A percentile compares a stretch with the other conserved stretches of the same genome.
phyloP scores from a whole-genome alignment of 495 filamentous ascomycete genomes.

The Penicillium goetzii region DNA sequence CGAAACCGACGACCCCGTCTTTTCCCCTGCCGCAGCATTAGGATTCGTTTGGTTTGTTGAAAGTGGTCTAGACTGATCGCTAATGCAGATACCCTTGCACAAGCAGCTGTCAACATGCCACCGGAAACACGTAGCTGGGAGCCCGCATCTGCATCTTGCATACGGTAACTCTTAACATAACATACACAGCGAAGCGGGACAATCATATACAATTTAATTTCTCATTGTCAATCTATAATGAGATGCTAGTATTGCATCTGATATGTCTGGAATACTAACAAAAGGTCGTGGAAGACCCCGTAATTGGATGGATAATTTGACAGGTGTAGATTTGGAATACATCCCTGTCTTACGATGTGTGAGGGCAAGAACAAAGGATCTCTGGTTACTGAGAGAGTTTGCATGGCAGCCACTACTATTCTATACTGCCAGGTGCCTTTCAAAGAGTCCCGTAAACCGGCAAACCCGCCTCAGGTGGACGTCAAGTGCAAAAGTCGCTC shows the following conservation, averaged over 20 bases:
- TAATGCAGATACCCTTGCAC: constrained; percentile 14
- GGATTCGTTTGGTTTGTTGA: neutral
- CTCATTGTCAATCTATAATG: neutral
- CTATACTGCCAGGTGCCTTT: neutral
- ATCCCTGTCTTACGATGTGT: constrained; percentile 1
- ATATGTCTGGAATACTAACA: neutral
- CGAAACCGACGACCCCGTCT: neutral
- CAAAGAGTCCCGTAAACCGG: neutral
- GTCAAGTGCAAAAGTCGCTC: neutral
- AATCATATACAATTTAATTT: neutral
- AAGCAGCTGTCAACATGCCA: constrained; percentile 18
- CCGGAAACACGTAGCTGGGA: neutral
- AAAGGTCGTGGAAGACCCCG: neutral
- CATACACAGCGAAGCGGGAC: neutral
- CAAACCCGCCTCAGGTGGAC: neutral
- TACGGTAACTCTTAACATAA: constrained; percentile 9
- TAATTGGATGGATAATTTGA: neutral
- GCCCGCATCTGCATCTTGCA: constrained; percentile 22
- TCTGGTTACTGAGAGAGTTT: neutral
- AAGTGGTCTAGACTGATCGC: constrained; percentile 21
- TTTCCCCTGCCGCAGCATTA: neutral
- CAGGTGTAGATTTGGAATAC: constrained; percentile 7
- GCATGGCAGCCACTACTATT: no score
- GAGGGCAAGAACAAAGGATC: neutral
- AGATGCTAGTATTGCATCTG: neutral